Percentiles rank a stretch among this genome's conserved stretches.
These are phyloP conservation scores for Leishmania turanica DNA, from an alignment of 208 protist species.

Conservation along the genomic window DNA sequence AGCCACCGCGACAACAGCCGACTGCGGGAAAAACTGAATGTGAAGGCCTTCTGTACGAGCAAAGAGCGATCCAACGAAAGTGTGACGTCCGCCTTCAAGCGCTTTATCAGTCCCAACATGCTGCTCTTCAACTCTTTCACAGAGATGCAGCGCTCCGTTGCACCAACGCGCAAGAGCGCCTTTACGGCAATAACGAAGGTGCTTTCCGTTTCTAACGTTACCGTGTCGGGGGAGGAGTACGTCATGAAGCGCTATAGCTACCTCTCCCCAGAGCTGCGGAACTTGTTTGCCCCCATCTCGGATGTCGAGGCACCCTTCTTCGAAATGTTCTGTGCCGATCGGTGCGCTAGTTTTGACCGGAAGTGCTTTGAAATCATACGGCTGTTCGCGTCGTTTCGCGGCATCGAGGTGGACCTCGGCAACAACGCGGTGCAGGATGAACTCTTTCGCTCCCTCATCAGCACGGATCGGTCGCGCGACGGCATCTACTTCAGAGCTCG, in stretches of 20 bases:
- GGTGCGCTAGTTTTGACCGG: slow-evolving; percentile 51
- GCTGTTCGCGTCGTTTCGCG: slow-evolving; percentile 62
- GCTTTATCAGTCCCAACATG: slow-evolving; percentile 55
- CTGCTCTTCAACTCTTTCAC: slow-evolving; percentile 76
- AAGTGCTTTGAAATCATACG: slow-evolving; percentile 69
- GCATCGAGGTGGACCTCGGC: slow-evolving; percentile 34
- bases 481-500: slow-evolving; percentile 58
- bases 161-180: slow-evolving; percentile 56
- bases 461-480: slow-evolving; percentile 59
- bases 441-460: slow-evolving; percentile 55
- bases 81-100: slow-evolving; percentile 5
- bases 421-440: slow-evolving; percentile 17
- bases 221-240: slow-evolving; percentile 22
- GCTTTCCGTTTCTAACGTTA: slow-evolving; percentile 30
- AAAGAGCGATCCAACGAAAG: not conserved
- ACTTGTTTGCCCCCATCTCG: slow-evolving; percentile 71
- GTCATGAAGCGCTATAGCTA: slow-evolving; percentile 39
- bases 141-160: slow-evolving; percentile 76
- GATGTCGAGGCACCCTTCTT: slow-evolving; percentile 60
- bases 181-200: slow-evolving; percentile 45
- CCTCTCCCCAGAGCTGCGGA: slow-evolving; percentile 34
- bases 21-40: slow-evolving; percentile 36
- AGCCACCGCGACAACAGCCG: slow-evolving; percentile 26
- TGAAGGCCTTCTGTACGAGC: slow-evolving; percentile 10
- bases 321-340: slow-evolving; percentile 66